These are phyloP conservation scores for Amanita rubescens DNA, from an alignment of 768 basidiomycete species.

Conservation along the genomic window DNA sequence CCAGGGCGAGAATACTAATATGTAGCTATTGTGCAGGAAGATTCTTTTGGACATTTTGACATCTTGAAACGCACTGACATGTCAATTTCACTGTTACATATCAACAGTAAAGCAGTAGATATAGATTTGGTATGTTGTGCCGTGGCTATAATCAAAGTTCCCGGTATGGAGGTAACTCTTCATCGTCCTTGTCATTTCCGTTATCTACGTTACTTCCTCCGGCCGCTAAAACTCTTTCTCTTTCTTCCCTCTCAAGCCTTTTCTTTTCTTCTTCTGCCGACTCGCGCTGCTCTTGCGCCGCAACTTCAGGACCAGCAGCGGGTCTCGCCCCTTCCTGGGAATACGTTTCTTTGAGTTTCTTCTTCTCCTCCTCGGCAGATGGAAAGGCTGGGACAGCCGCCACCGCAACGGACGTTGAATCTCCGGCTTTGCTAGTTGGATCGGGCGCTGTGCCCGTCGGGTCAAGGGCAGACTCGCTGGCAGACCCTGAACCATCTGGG, in stretches of 20 bases:
- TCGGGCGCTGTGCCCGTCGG: slow-evolving; percentile 27
- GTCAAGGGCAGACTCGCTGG: slow-evolving; percentile 55
- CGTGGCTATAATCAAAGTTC: slow-evolving; percentile 19
- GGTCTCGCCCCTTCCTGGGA: neutral
- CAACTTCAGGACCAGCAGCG: neutral
- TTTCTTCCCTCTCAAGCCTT: slow-evolving; percentile 57
- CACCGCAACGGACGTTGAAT: slow-evolving; percentile 53
- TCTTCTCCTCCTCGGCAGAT: slow-evolving; percentile 43
- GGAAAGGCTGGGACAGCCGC: slow-evolving; percentile 30
- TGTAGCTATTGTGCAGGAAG: too few relatives aligned
- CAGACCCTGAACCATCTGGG: slow-evolving; percentile 53
- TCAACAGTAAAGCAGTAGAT: neutral
- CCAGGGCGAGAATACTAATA: neutral
- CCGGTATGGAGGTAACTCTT: slow-evolving; percentile 46
- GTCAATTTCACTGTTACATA: neutral
- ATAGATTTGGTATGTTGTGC: neutral
- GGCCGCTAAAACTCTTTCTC: slow-evolving; percentile 41
- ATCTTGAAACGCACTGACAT: neutral
- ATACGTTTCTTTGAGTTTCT: slow-evolving; percentile 23
- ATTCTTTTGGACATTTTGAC: too few relatives aligned
- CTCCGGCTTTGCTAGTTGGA: slow-evolving; percentile 25
- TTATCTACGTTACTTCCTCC: too few relatives aligned
- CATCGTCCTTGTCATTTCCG: slow-evolving; percentile 22
- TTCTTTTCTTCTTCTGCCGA: slow-evolving; percentile 60
- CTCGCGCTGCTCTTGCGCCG: slow-evolving; percentile 22